Evolutionary conservation across 2,329 filamentous ascomycete species (phyloP), one percentile per base, ranked within the genome.

Genomic region (Diplocarpon mali): DNA sequence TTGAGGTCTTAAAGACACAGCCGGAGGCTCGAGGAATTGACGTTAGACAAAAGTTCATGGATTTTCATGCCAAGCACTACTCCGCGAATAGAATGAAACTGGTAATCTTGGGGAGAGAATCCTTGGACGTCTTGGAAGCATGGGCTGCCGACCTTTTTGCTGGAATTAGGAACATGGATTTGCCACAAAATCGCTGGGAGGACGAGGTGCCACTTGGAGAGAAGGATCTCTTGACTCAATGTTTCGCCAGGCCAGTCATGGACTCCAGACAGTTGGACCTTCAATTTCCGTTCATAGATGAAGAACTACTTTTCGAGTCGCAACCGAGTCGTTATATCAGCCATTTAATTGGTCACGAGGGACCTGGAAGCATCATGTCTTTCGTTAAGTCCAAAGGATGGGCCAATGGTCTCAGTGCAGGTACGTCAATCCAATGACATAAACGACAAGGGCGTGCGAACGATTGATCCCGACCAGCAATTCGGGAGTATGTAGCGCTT

Each of bases 61-160:
- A 78, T 39, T 85, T 85, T 60, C 80, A 85, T 58, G 71, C 79
- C 43, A 75, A 73, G 51, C 75, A 85, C 55, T 86, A 86, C 61
- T 85, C 82, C 1, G 80, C 82, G 35, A 86, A 86, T 55, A 69
- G 78, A 30, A 85, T 85, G 77, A 85, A 85, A 65, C 64, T 86
- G 50, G 80, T 82, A 20, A 73, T 85, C 8, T 61, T 86, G 30
- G 82, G 82, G 1, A 70, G 73, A 44, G 82, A 86, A 60, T 69
- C 70, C 34, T 64, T 86, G 50, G 80, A 86, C 57, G 72, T 76
- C 38, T 64, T 85, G 48, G 78, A 86, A 61, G 64, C 66, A 41
- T 85, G 81, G 82, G 77, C 80, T 13, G 72, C 72, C 9, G 79
- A 85, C 52, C 64, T 85, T 38, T 86, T 85, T 59, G 71, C 77